Conservation (phyloP, 768 basidiomycete genomes). For the Pholiota molesta region DNA sequence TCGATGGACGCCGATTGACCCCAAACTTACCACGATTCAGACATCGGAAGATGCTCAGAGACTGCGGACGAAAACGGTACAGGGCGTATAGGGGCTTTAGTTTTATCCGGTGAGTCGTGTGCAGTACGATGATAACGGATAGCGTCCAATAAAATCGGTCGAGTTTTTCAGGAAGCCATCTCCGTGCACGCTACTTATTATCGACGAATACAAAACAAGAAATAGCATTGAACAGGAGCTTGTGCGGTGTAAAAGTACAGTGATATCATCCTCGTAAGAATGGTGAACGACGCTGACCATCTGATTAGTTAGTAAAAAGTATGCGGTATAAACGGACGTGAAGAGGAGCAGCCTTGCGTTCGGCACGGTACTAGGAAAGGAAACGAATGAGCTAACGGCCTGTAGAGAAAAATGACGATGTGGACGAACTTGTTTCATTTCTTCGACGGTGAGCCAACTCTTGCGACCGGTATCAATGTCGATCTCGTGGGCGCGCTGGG, state of each 20-base stretch:
- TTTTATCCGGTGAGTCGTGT: too few relatives aligned
- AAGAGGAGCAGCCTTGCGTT: conserved; percentile 38
- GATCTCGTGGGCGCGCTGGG: conserved; percentile 39
- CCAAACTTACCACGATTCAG: too few relatives aligned
- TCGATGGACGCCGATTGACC: too few relatives aligned
- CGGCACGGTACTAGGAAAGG: conserved; percentile 37
- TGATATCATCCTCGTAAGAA: not conserved
- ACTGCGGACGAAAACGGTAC: too few relatives aligned
- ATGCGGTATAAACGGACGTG: conserved; percentile 41
- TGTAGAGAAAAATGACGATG: not conserved
- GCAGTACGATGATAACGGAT: too few relatives aligned
- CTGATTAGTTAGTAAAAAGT: conserved; percentile 41
- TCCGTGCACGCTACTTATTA: too few relatives aligned
- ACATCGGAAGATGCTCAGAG: too few relatives aligned
- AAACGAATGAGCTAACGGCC: not conserved
- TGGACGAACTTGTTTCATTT: conserved; percentile 42
- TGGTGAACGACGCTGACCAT: conserved; percentile 8
- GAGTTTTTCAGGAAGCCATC: too few relatives aligned
- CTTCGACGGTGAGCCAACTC: conserved; percentile 48
- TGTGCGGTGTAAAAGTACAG: conserved; percentile 12
- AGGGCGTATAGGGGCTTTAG: too few relatives aligned
- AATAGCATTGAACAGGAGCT: not conserved
- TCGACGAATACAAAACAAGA: too few relatives aligned
- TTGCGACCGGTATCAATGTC: conserved; percentile 49
- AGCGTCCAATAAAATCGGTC: too few relatives aligned